Base-by-base conservation (phyloP, 805 yeast species). In the Clavispora phyllophila region DNA sequence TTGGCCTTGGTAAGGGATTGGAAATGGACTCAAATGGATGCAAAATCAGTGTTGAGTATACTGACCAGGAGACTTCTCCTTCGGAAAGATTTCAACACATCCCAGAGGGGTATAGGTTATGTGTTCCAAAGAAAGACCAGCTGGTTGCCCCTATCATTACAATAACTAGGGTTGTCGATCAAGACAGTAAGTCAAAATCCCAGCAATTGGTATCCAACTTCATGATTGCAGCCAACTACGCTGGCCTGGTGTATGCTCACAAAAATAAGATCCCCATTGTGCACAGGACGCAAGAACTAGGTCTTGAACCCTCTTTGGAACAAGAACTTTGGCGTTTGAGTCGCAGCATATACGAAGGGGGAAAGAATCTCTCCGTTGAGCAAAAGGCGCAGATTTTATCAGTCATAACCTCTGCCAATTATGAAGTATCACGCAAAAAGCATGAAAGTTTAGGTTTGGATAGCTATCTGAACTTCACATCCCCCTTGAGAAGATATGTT, bases 161-260 rank as follows among this genome's bases (percentile, higher is more conserved):
- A 5, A 18, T 51, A 23, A 33, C 47, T 9, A 39, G 38, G 9
- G 53, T 51, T 14, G 40, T 41, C 5, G 47, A 45, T n/a, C 61
- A 56, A 39, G 47, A 51, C 28, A 27, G 25, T n/a, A 49, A 47
- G 29, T 60, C 79, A 0, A 63, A 69, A 27, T 81, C 96, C 0
- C 79, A 78, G 31, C 54, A 69, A 2, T 66, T 91, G 20, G 97
- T 91, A 2, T 75, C 91, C 0, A 95, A 91, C 57, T 60, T 85
- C 38, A 91, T 91, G 99, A 75, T 90, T 19, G 63, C 78, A 36
- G 88, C 93, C 1, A 89, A 88, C 57, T 65, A 73, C n/a, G 62
- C 82, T 3, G 70, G 80, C 1, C 84, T 84, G 1, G 45, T 59
- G 2, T 73, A 68, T 50, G 75, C 82, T 13, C 34, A 48, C 2